Evolutionary conservation across 345 rosid genomes (phyloP).

Genomic region (Aurinia saxatilis): DNA sequence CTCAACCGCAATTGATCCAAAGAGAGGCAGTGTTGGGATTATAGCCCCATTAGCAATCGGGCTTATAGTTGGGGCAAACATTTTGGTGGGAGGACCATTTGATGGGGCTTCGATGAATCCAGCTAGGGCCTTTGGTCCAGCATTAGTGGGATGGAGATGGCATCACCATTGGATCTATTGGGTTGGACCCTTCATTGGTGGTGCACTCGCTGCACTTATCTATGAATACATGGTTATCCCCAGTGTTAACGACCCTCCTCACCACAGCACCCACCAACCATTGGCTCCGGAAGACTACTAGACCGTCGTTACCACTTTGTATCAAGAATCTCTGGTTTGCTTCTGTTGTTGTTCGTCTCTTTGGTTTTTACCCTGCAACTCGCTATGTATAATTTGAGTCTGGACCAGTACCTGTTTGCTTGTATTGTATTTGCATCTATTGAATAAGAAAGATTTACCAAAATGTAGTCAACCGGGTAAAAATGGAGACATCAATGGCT

Average conservation of each 20-base stretch:
- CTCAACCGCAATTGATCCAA: constrained; percentile 32
- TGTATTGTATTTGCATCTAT: constrained; percentile 15
- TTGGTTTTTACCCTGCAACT: not conserved
- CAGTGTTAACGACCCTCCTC: constrained; percentile 27
- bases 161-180: constrained; percentile 30
- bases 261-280: constrained; percentile 49
- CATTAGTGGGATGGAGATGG: constrained; percentile 37
- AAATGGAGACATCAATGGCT: constrained; percentile 4
- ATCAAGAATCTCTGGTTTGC: constrained; percentile 5
- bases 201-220: constrained; percentile 31
- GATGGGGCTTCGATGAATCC: constrained; percentile 36
- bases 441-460: not conserved
- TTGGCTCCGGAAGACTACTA: constrained; percentile 82
- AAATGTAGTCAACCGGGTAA: not conserved
- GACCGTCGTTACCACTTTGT: constrained; percentile 7
- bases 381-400: constrained; percentile 15
- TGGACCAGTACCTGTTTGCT: not conserved
- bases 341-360: constrained; percentile 14
- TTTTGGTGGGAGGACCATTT: constrained; percentile 31
- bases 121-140: constrained; percentile 35
- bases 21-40: constrained; percentile 29
- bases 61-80: constrained; percentile 28
- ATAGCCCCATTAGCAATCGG: constrained; percentile 32
- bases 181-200: constrained; percentile 33
- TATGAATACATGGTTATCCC: constrained; percentile 55